Conservation (phyloP, 192 early-diverging fungal genomes). For the Coemansia sp. region DNA sequence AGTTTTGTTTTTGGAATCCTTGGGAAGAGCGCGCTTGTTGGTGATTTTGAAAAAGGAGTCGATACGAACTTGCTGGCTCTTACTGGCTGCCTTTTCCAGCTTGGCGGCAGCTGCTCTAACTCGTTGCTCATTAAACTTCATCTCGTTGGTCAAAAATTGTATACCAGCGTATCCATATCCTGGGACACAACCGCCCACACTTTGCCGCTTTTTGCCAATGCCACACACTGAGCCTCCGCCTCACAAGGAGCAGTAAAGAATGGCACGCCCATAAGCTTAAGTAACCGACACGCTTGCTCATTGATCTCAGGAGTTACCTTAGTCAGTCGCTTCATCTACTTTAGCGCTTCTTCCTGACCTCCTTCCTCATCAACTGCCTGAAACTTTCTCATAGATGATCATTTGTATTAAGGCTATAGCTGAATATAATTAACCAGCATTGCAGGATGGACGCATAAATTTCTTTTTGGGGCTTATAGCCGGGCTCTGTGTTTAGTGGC, state of each 20-base stretch:
- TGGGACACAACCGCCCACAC: constrained; percentile 94
- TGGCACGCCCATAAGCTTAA: constrained; percentile 92
- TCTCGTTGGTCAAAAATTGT: constrained; percentile 84
- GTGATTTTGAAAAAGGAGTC: constrained; percentile 80
- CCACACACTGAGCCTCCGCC: constrained; percentile 97
- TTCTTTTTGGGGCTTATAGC: too few relatives aligned
- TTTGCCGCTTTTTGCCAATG: constrained; percentile 80
- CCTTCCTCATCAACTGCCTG: constrained; percentile 56
- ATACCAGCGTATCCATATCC: constrained; percentile 99
- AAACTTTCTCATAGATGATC: too few relatives aligned
- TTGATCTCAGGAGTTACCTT: constrained; percentile 94
- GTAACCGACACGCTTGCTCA: constrained; percentile 81
- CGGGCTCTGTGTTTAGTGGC: too few relatives aligned
- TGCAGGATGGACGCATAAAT: too few relatives aligned
- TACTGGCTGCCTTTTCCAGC: constrained; percentile 68
- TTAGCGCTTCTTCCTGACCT: constrained; percentile 75
- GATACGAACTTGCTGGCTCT: constrained; percentile 83
- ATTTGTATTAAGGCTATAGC: too few relatives aligned
- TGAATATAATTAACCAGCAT: too few relatives aligned
- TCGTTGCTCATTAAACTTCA: constrained; percentile 93
- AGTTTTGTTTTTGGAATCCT: too few relatives aligned
- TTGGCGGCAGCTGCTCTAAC: constrained; percentile 78
- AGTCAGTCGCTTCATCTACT: constrained; percentile 82
- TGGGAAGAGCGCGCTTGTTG: constrained; percentile 7
- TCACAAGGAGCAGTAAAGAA: constrained; percentile 93